A percentile compares a stretch with the other conserved stretches of the same genome.
phyloP scores from a whole-genome alignment of 192 early-diverging fungal genomes.

The Geranomyces michiganensis region DNA sequence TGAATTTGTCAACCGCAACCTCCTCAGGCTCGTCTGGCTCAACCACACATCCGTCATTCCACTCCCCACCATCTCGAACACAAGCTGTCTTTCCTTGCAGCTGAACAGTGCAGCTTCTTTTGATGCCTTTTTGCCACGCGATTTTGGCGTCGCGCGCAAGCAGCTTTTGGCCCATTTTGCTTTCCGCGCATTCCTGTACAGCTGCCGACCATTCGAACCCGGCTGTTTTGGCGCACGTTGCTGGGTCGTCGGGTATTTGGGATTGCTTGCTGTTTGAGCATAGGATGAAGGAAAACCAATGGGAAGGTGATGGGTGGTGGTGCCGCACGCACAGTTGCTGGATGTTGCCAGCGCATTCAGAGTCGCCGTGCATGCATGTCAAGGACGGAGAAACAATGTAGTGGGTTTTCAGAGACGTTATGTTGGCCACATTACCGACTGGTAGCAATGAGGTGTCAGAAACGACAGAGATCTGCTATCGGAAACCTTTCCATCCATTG shows the following conservation, averaged over 20 bases:
- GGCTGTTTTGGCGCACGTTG: slow-evolving; percentile 34
- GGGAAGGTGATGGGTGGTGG: slow-evolving; percentile 25
- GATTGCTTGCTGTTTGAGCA: slow-evolving; percentile 41
- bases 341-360: slow-evolving; percentile 56
- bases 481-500: neutral
- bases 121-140: slow-evolving; percentile 53
- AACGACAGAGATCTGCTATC: neutral
- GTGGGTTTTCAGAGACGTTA: slow-evolving; percentile 48
- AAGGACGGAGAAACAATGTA: slow-evolving; percentile 49
- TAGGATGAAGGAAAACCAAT: slow-evolving; percentile 48
- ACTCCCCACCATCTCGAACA: slow-evolving; percentile 65
- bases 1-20: neutral
- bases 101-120: slow-evolving; percentile 63
- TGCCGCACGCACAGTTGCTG: slow-evolving; percentile 57
- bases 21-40: neutral
- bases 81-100: slow-evolving; percentile 62
- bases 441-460: neutral
- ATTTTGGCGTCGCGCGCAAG: slow-evolving; percentile 33
- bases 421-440: slow-evolving; percentile 47
- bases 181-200: slow-evolving; percentile 6
- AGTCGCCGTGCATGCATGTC: slow-evolving; percentile 55
- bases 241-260: slow-evolving; percentile 34
- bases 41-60: slow-evolving; percentile 22
- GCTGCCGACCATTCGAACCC: slow-evolving; percentile 4
- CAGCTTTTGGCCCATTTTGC: slow-evolving; percentile 45